Conservation (phyloP, 306 rosid genomes). For the Fragaria nilgerrensis region DNA sequence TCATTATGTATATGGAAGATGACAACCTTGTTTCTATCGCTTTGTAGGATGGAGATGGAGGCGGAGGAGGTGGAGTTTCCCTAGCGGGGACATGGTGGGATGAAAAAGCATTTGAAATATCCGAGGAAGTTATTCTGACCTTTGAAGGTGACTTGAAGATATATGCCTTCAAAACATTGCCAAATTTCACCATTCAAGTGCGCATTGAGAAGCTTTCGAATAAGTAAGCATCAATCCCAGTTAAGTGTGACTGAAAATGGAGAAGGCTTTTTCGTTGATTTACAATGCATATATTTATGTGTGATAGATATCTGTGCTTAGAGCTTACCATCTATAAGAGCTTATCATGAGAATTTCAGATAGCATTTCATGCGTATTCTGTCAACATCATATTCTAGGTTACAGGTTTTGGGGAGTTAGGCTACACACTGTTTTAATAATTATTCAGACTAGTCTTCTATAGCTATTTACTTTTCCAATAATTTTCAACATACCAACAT, state of each 20-base stretch:
- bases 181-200: slow-evolving; percentile 66
- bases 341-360: not conserved
- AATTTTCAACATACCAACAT: not conserved
- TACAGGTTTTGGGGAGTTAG: not conserved
- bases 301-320: not conserved
- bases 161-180: slow-evolving; percentile 72
- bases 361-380: not conserved
- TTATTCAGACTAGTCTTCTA: not conserved
- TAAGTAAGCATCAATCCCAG: slow-evolving; percentile 46
- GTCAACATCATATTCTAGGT: not conserved
- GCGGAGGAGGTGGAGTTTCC: slow-evolving; percentile 81
- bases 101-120: slow-evolving; percentile 67
- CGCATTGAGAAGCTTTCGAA: slow-evolving; percentile 80
- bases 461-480: not conserved
- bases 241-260: not conserved
- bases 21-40: slow-evolving; percentile 2
- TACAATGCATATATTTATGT: not conserved
- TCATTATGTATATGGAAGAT: not conserved
- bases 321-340: not conserved
- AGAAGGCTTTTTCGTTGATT: not conserved
- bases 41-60: slow-evolving; percentile 88
- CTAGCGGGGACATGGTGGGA: slow-evolving; percentile 96
- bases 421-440: not conserved
- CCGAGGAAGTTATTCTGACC: slow-evolving; percentile 65
- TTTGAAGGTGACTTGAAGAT: slow-evolving; percentile 71